These are phyloP conservation scores for Vigna nakashimae DNA, from an alignment of 306 rosid species.

Conservation along the genomic window DNA sequence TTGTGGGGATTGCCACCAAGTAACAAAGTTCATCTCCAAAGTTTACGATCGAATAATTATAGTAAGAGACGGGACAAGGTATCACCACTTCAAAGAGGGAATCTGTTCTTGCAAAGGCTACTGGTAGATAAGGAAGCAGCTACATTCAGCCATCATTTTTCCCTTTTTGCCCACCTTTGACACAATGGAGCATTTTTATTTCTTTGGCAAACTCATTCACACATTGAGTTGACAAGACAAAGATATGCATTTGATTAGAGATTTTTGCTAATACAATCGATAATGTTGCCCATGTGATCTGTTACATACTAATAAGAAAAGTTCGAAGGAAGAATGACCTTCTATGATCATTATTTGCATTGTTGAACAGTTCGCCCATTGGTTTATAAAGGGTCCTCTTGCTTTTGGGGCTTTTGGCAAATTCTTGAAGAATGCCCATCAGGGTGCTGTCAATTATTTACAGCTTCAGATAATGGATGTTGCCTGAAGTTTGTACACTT, in stretches of 20 bases:
- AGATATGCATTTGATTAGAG: background rate
- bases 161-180: background rate
- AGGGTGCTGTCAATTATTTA: background rate
- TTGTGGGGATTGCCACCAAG: slow-evolving; percentile 63
- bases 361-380: background rate
- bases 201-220: background rate
- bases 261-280: background rate
- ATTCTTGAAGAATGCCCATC: slow-evolving; percentile 9
- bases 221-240: slow-evolving; percentile 1
- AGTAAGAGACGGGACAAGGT: slow-evolving; percentile 62
- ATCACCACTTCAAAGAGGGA: slow-evolving; percentile 63
- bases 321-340: slow-evolving; percentile 3
- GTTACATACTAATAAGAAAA: background rate
- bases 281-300: slow-evolving; percentile 17
- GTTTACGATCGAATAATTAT: slow-evolving; percentile 55
- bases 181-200: background rate
- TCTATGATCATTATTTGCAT: background rate
- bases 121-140: slow-evolving; percentile 49
- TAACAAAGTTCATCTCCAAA: slow-evolving; percentile 61
- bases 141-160: background rate
- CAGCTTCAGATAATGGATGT: slow-evolving; percentile 2
- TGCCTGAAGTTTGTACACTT: slow-evolving; percentile 27
- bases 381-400: background rate
- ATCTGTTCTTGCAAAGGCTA: slow-evolving; percentile 64
- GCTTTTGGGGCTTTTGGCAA: background rate